Base-by-base conservation (phyloP, 345 rosid species). In the Gossypium longicalyx region DNA sequence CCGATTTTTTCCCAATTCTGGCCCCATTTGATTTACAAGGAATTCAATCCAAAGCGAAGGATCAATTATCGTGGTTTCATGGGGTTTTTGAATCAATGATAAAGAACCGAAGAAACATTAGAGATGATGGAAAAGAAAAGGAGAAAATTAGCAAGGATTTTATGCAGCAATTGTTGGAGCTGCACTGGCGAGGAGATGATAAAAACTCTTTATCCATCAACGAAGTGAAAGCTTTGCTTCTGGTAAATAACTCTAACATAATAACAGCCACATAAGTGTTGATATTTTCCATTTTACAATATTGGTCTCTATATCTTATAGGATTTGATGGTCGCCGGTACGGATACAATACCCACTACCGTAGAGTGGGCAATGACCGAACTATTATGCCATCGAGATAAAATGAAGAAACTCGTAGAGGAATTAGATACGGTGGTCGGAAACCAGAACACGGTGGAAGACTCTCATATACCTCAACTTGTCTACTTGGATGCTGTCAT, bases 11-110 rank as follows among this genome's bases (percentile, higher is more conserved):
- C 0, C 54, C 54, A 7, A 19, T 67, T 67, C 41, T 67, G 0
- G 34, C 86, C 0, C 67, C 85, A 57, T 88, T 88, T 20, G 91
- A 88, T 74, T 59, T 59, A 2, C 41, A 59, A 25, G 51, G 71
- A 13, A 23, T 23, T 1, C 8, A 11, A 23, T 44, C 71, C 34
- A 45, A 44, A 67, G 11, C 48, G 19, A 44, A 67, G 56, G 45
- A 45, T 41, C 29, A 12, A 3, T 5, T 20, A 29, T 9, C 16
- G 56, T 45, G 71, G 71, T 67, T 67, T 44, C 23, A 67, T 22
- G 22, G 12, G 20, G 45, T 72, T n/a, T 43, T 72, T 4, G 67
- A 72, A 44, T 59, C 75, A 7, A 43, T 58, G 9, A 58, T 58
- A 8, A 20, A 0, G 0, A 27, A 23, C 2, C 57, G 57, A 15